These are phyloP conservation scores for Pseudoperonospora humuli DNA, from an alignment of 352 stramenopile species.

Conservation along the genomic window DNA sequence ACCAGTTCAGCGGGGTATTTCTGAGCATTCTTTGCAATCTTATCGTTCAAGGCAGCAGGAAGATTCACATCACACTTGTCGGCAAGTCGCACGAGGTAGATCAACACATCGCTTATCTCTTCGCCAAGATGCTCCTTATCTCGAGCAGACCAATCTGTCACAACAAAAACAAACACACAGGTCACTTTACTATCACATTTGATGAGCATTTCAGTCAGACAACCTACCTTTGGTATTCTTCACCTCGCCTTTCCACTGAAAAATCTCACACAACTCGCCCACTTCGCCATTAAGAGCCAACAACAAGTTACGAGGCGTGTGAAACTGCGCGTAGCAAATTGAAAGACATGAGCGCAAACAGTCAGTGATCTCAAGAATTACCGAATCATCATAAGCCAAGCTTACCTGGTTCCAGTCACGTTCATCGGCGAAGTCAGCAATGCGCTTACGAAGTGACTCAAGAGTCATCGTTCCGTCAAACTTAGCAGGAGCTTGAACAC, in stretches of 20 bases:
- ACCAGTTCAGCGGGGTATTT: constrained; percentile 72
- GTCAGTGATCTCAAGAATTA: neutral
- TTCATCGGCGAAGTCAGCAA: constrained; percentile 49
- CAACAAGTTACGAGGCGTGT: constrained; percentile 88
- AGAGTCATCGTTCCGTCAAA: constrained; percentile 60
- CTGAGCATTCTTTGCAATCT: constrained; percentile 87
- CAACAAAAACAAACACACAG: constrained; percentile 3
- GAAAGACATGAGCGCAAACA: neutral
- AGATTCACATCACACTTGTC: constrained; percentile 90
- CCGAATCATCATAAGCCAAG: neutral
- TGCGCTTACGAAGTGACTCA: constrained; percentile 42
- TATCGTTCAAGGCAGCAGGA: constrained; percentile 80
- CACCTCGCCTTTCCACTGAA: constrained; percentile 90
- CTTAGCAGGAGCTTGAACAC: constrained; percentile 11
- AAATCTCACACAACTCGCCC: constrained; percentile 92
- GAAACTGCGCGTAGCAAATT: constrained; percentile 32
- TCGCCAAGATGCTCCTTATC: constrained; percentile 90
- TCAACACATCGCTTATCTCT: constrained; percentile 95
- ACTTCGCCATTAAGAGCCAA: constrained; percentile 92
- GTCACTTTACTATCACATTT: too few relatives aligned
- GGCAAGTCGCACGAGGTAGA: constrained; percentile 95
- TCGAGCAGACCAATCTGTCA: constrained; percentile 55
- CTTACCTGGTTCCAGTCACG: constrained; percentile 75
- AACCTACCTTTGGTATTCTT: constrained; percentile 47
- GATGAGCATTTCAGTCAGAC: too few relatives aligned